phyloP scores from a whole-genome alignment of 768 basidiomycete species.

The Trametes punicea region DNA sequence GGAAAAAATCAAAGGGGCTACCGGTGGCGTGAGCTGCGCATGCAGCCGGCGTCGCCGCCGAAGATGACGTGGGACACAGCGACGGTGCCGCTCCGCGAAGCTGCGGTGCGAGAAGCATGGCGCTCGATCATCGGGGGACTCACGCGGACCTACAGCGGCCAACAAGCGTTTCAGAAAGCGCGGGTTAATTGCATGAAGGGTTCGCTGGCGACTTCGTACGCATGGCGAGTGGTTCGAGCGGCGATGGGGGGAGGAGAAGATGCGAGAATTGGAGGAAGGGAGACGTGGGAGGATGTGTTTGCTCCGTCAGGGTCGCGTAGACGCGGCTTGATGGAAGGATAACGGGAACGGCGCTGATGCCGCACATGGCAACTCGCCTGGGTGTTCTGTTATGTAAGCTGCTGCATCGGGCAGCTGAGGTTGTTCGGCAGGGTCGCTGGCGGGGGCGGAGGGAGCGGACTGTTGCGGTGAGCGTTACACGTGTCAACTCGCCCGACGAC shows the following conservation, averaged over 20 bases:
- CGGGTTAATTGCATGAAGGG: neutral
- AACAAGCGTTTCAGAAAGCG: neutral
- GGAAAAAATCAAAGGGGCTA: slow-evolving; percentile 3
- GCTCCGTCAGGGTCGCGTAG: slow-evolving; percentile 15
- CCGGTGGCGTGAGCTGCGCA: slow-evolving; percentile 1
- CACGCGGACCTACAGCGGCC: slow-evolving; percentile 12
- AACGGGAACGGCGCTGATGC: slow-evolving; percentile 12
- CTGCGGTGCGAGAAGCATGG: slow-evolving; percentile 9
- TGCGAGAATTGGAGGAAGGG: neutral
- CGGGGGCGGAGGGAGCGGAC: slow-evolving; percentile 13
- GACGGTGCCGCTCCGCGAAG: slow-evolving; percentile 4
- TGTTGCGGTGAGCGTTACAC: slow-evolving; percentile 26
- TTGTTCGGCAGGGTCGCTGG: slow-evolving; percentile 11
- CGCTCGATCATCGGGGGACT: slow-evolving; percentile 9
- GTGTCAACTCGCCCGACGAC: slow-evolving; percentile 22
- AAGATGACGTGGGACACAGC: slow-evolving; percentile 1
- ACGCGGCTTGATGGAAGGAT: slow-evolving; percentile 16
- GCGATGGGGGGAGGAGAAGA: neutral
- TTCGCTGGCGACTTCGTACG: neutral
- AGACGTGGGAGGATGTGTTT: neutral
- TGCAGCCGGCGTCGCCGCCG: slow-evolving; percentile 4
- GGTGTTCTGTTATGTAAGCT: slow-evolving; percentile 9
- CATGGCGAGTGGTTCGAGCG: neutral
- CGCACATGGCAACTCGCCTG: slow-evolving; percentile 7
- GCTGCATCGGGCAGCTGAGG: slow-evolving; percentile 16